Base-by-base conservation (phyloP, 305 asterid species). In the Fraxinus floribunda region DNA sequence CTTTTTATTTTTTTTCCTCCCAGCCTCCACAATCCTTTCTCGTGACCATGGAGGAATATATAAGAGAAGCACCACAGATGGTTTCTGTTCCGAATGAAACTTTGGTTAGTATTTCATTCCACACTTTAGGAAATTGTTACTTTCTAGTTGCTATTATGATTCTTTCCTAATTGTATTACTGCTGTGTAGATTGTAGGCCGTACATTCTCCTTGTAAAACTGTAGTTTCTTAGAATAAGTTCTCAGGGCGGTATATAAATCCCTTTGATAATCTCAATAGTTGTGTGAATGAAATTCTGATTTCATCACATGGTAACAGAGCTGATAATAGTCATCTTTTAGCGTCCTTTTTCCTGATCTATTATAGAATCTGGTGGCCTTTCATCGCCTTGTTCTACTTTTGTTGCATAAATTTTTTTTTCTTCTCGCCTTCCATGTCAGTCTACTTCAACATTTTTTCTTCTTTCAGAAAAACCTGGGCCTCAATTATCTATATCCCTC, bases 1-100 rank as follows among this genome's bases (percentile, higher is more conserved):
- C 26, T 55, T 20, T 55, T 1, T 52, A 1, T 52, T 1, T 55
- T 57, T 55, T 55, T 57, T 57, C 22, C 22, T 18, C 22, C 90
- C 18, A 91, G 95, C 93, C 93, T 79, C 93, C 95, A 4, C 92
- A 89, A 55, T 89, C 93, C 24, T 91, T 91, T 87, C 87, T 91
- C n/a, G 90, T 86, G 44, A 91, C 95, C 73, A 91, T 91, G 95
- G 95, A 90, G 79, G 95, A 91, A 86, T 91, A 91, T 80, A 90
- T 91, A 73, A 88, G 85, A 44, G 95, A 90, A 88, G 93, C 95
- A 49, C 95, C 95, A 18, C 86, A 91, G 75, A 87, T 89, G 91
- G 92, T 89, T 83, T 79, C 93, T 79, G 84, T 90, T 57, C 68
- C 29, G 13, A 57, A 57, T 57, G 68, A 18, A 57, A n/a, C 68